phyloP scores from a whole-genome alignment of 1,284 basidiomycete genomes.

The Rhodotorula sp. region DNA sequence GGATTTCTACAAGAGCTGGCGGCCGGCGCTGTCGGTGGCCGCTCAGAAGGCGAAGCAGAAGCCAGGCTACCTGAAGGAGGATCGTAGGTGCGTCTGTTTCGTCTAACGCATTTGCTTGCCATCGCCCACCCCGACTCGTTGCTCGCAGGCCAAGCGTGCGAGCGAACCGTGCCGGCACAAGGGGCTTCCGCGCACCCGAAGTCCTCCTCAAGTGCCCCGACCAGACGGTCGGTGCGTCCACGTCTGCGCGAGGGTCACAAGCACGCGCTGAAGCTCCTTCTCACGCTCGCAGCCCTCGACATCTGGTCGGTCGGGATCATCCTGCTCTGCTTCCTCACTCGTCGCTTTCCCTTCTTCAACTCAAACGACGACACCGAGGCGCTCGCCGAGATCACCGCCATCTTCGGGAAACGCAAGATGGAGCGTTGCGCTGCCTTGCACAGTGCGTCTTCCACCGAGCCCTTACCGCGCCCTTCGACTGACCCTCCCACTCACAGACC shows the following conservation, averaged over 20 bases:
- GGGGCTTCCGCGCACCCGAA: conserved; percentile 96
- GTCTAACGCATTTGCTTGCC: background rate
- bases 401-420: conserved; percentile 81
- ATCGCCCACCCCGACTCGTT: background rate
- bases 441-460: conserved; percentile 60
- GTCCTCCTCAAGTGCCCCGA: conserved; percentile 93
- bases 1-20: conserved; percentile 38
- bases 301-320: conserved; percentile 95
- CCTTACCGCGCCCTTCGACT: background rate
- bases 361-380: conserved; percentile 94
- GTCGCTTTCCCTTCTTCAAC: conserved; percentile 93
- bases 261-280: background rate
- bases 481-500: conserved; percentile 58
- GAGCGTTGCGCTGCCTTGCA: conserved; percentile 85
- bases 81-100: conserved; percentile 47
- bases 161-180: conserved; percentile 92
- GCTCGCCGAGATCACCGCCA: conserved; percentile 85
- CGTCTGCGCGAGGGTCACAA: background rate
- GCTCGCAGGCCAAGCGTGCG: conserved; percentile 67
- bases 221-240: conserved; percentile 76
- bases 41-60: conserved; percentile 47
- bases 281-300: conserved; percentile 71
- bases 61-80: conserved; percentile 52
- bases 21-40: conserved; percentile 57
- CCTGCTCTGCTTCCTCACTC: conserved; percentile 83